Percentiles rank a stretch among this genome's conserved stretches.
Conservation (phyloP, 257 asterid genomes). For the Salvia splendens region DNA sequence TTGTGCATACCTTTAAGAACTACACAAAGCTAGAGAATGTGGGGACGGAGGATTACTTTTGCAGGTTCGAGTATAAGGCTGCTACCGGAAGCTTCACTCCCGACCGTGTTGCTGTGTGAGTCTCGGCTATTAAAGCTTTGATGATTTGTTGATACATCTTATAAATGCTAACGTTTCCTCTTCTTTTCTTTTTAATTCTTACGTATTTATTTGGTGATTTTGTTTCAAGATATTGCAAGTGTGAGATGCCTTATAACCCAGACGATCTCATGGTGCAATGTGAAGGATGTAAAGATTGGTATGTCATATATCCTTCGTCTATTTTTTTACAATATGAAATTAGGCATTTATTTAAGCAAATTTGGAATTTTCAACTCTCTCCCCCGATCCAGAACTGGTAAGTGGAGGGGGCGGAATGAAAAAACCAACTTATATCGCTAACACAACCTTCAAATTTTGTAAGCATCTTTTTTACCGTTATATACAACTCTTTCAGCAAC, state of each 20-base stretch:
- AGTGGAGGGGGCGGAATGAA: no score
- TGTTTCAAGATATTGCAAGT: conserved; percentile 73
- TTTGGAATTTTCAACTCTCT: background rate
- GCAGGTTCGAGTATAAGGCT: conserved; percentile 86
- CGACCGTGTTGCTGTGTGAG: conserved; percentile 94
- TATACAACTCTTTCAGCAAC: no score
- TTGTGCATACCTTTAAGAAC: conserved; percentile 75
- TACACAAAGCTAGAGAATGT: conserved; percentile 85
- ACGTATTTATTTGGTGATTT: background rate
- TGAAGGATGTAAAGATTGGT: conserved; percentile 73
- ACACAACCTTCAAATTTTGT: no score
- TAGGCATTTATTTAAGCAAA: background rate
- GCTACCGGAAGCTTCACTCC: conserved; percentile 91
- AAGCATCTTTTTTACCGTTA: no score
- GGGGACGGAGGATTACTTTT: conserved; percentile 80
- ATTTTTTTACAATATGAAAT: background rate
- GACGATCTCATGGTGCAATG: conserved; percentile 94
- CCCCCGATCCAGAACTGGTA: background rate
- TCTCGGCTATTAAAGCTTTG: conserved; percentile 19
- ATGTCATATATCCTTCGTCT: conserved; percentile 10
- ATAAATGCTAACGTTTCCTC: no score
- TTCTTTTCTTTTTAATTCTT: background rate
- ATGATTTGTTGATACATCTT: no score
- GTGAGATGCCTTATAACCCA: conserved; percentile 89
- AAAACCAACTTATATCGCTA: no score